Percentiles rank a stretch among this genome's conserved stretches.
Conservation (phyloP, 768 basidiomycete genomes). For the Phaffia australis region DNA sequence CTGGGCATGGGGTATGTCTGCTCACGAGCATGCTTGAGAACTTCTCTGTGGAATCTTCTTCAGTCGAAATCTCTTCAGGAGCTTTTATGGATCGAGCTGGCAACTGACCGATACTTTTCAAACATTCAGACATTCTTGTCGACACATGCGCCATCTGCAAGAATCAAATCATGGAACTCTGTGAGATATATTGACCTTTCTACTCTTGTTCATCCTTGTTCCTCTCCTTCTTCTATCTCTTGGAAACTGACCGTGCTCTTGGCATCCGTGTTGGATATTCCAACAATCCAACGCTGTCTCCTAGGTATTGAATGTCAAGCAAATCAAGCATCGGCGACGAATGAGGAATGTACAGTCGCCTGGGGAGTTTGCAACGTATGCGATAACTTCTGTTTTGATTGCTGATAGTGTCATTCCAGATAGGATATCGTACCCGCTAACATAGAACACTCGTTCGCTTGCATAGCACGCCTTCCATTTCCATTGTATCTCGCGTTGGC, state of each 20-base stretch:
- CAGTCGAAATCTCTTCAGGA: background rate
- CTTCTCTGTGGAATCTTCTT: background rate
- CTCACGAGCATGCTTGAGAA: background rate
- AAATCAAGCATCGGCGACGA: constrained; percentile 92
- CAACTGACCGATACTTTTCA: constrained; percentile 1
- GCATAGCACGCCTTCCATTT: constrained; percentile 95
- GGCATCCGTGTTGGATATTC: background rate
- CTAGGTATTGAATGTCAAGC: constrained; percentile 99
- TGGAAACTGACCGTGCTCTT: background rate
- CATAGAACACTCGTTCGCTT: background rate
- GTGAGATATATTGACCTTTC: constrained; percentile 42
- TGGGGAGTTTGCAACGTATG: constrained; percentile 97
- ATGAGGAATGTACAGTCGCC: constrained; percentile 72
- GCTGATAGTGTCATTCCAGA: background rate
- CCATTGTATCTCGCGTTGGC: constrained; percentile 98
- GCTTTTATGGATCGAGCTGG: background rate
- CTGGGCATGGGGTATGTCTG: constrained; percentile 86
- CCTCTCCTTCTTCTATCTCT: background rate
- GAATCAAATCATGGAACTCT: constrained; percentile 99
- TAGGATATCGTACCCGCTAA: background rate
- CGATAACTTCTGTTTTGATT: constrained; percentile 17
- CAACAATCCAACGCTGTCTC: background rate
- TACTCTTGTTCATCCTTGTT: background rate
- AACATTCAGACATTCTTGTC: constrained; percentile 77
- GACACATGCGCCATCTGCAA: constrained; percentile 99